These are phyloP conservation scores for Ceratopteris richardii DNA, from an alignment of 75 land plant species.

Conservation along the genomic window DNA sequence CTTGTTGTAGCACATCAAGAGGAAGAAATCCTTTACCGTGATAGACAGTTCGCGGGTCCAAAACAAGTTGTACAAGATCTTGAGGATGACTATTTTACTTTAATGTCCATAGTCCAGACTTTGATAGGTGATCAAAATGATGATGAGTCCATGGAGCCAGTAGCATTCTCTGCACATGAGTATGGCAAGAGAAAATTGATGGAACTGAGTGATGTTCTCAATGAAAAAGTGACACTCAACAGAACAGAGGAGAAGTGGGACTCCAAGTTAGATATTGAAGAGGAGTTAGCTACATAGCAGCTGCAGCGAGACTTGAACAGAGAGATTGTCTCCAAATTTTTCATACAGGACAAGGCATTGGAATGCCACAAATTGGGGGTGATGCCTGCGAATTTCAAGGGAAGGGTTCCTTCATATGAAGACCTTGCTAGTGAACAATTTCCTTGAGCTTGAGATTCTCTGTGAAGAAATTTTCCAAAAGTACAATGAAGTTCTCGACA, in stretches of 20 bases:
- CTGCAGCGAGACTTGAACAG: not conserved
- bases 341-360: not conserved
- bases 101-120: not conserved
- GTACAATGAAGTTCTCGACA: not conserved
- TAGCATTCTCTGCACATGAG: not conserved
- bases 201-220: slow-evolving; percentile 1
- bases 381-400: not conserved
- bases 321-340: not conserved
- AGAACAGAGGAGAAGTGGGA: not conserved
- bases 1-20: not conserved
- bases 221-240: not conserved
- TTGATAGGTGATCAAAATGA: slow-evolving; percentile 1
- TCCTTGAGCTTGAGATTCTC: not conserved
- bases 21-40: not conserved
- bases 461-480: not conserved
- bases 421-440: not conserved
- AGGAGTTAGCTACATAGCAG: not conserved
- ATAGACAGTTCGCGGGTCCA: not conserved
- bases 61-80: not conserved
- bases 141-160: not conserved
- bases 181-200: not conserved
- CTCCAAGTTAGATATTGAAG: not conserved
- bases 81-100: slow-evolving; percentile 3
- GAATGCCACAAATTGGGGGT: not conserved
- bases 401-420: not conserved